Evolutionary conservation across 345 rosid genomes (phyloP), one percentile per base, ranked within the genome.

Genomic region (Gossypium arboreum): DNA sequence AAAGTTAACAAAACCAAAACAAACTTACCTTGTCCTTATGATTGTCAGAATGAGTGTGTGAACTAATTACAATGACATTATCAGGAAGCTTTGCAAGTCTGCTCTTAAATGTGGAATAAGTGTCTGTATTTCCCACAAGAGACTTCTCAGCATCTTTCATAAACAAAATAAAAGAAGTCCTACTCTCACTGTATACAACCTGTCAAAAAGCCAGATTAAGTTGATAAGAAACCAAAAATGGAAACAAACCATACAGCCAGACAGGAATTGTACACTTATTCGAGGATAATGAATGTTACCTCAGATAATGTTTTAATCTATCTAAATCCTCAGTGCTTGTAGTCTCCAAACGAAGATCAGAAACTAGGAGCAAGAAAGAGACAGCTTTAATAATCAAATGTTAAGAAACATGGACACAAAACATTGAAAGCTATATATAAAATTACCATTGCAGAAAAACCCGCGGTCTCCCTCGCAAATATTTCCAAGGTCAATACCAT

Each of bases 131-230:
- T 74, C 93, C 93, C 29, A 81, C 92, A 83, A 88, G 79, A 78
- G 91, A 89, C 86, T 94, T 91, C 89, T 94, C 97, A 65, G 88
- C 89, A 81, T 94, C 97, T 89, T 91, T 94, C 93, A 89, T 68
- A 59, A 89, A 94, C 86, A 94, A 85, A 86, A 94, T 88, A 82
- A 94, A 88, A 80, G 82, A 85, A 77, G 78, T 85, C 81, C 87
- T 86, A 85, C 98, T 94, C 85, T 85, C 97, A 44, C 74, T 82
- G 24, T 56, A 65, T 75, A 92, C 88, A 79, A 77, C 93, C 98
- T 94, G 85, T 71, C 69, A 71, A 80, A 73, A 75, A 68, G 11
- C 11, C 25, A 22, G 39, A 68, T 65, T n/a, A 74, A 74, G 71
- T 60, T 20, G 63, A 60, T 57, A 24, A 69, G 52, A 72, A 68